Base-by-base conservation (phyloP, 2,329 filamentous ascomycete species). In the Talaromyces sp. region DNA sequence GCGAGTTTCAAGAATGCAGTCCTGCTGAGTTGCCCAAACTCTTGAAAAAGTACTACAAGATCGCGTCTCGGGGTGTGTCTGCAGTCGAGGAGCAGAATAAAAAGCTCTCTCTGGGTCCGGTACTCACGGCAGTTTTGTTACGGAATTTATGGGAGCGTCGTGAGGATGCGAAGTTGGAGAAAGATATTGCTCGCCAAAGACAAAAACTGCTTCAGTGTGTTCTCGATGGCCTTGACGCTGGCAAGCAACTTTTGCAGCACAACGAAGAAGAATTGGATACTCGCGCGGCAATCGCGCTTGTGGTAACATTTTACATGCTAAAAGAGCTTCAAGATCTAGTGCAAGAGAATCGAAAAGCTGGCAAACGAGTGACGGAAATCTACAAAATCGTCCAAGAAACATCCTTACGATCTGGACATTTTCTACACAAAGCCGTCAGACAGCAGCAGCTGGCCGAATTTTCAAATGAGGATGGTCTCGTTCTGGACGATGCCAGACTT, bases 321-420 rank as follows among this genome's bases (percentile, higher is more conserved):
- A 76, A 77, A 59, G 72, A 76, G 42, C 76, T 78, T 61, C 73
- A 75, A 62, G 75, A 77, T 57, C 63, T 78, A 18, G 68, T 70
- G 5, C 12, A 6, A 16, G 67, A 65, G 23, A 69, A 70, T 40
- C 67, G 67, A 44, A 75, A 76, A 65, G 72, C 77, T 40, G 73
- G 65, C 33, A 59, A 75, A 58, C 69, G 66, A 59, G 70, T 75
- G 56, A 69, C 73, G 56, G 71, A 74, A 56, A 72, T 69, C 61
- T 72, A 31, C 44, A n/a, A 33, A 14, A 40, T 36, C 12, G n/a
- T 62, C 23, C 42, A 52, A 23, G 33, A 5, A 3, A 44, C 56
- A 5, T 31, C 70, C n/a, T 61, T 70, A 16, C 72, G 75, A 47
- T 72, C 69, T 16, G 69, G 64, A 9, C 68, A 68, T 4, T 68